phyloP scores from a whole-genome alignment of 352 stramenopile species.

The Halophytophthora batemanensis region DNA sequence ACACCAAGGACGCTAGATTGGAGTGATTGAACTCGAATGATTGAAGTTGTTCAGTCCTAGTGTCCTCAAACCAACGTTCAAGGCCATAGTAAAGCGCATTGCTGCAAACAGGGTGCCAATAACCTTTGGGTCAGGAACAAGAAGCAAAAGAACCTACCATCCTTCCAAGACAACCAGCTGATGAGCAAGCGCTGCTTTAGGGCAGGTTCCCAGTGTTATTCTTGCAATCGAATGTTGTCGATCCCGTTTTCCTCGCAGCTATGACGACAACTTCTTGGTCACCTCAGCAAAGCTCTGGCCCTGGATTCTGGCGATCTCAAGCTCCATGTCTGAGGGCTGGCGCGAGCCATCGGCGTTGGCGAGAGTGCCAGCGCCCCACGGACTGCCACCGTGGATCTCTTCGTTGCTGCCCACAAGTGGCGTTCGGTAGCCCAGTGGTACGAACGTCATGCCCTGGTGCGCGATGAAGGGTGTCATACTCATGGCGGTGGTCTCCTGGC shows the following conservation, averaged over 20 bases:
- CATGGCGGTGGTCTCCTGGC: constrained; percentile 84
- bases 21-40: too few species aligned
- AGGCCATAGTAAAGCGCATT: too few species aligned
- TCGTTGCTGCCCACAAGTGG: constrained; percentile 44
- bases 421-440: constrained; percentile 65
- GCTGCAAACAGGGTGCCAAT: too few species aligned
- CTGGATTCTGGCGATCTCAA: constrained; percentile 64
- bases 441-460: constrained; percentile 88
- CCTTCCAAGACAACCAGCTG: too few species aligned
- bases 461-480: constrained; percentile 73
- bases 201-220: not conserved
- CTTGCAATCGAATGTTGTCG: not conserved
- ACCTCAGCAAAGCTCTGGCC: constrained; percentile 77
- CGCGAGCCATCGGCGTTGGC: constrained; percentile 72
- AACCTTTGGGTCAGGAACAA: too few species aligned
- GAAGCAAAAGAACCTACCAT: too few species aligned
- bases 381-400: constrained; percentile 59
- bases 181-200: too few species aligned
- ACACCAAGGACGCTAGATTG: too few species aligned
- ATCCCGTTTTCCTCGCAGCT: not conserved
- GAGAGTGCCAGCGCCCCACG: constrained; percentile 77
- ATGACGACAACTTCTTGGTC: constrained; percentile 59
- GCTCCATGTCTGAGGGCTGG: constrained; percentile 72
- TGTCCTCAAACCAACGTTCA: too few species aligned
- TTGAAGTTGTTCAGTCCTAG: too few species aligned